Evolutionary conservation across 345 rosid species (phyloP), one percentile per base, ranked within the genome.

Genomic region (Linum usitatissimum): DNA sequence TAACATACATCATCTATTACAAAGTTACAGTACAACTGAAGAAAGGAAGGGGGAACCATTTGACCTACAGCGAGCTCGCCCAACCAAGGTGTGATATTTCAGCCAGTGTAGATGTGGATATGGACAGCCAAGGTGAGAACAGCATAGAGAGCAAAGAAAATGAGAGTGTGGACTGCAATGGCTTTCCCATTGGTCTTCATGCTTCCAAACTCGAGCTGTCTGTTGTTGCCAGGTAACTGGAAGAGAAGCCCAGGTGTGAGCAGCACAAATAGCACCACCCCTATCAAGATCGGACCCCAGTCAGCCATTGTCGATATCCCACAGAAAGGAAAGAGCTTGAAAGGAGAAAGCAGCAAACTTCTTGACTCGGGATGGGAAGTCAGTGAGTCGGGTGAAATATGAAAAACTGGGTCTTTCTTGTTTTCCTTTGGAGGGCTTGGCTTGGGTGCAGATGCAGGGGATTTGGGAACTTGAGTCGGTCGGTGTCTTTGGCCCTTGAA

Each of bases 171-270:
- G 18, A 88, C 67, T 18, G 87, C 83, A 45, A 90, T 75, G n/a
- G 96, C 83, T 75, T 84, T 93, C 18, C 99, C 99, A 70, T 87
- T 90, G 38, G 99, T 93, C 84, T 87, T 90, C 86, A 90, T 56
- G 78, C 84, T 83, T 15, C 96, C 92, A 31, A 87, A 83, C 60
- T 87, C 87, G 55, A 90, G 20, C 30, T 38, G 77, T 53, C 73
- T 77, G 81, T 59, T 70, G 77, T 83, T 71, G 36, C 96, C 97
- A 0, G 96, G 97, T 1, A 93, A 55, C 65, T 83, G 84, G 68
- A 84, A 87, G 59, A 93, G 73, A 45, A 93, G 89, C 1, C 99
- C 96, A 5, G 97, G 97, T 62, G 85, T 81, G 57, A 93, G 87
- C 30, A 93, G 48, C 61, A 93, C 85, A 80, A 93, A 93, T 38